A percentile compares a stretch with the other conserved stretches of the same genome.
Evolutionary conservation across 31 red algal species (phyloP).

Genomic region (Porphyra umbilicalis): DNA sequence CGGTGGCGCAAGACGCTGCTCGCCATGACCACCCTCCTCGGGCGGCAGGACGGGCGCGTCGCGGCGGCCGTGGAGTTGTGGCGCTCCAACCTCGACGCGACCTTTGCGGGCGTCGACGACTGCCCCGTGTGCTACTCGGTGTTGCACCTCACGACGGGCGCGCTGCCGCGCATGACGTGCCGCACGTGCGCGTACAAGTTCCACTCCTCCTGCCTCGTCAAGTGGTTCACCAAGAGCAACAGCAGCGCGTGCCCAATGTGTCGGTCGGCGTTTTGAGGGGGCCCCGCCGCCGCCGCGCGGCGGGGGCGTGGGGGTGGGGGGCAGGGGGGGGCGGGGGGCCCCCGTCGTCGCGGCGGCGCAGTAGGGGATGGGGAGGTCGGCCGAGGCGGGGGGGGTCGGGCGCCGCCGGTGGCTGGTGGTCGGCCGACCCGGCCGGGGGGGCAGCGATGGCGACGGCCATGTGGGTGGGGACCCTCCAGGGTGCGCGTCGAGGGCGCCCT

Average conservation of each 20-base stretch:
- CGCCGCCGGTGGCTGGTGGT: too few relatives aligned
- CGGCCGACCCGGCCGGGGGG: too few relatives aligned
- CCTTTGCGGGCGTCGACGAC: constrained; percentile 68
- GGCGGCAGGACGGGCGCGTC: constrained; percentile 53
- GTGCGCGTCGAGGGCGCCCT: too few relatives aligned
- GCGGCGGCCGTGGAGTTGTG: constrained; percentile 73
- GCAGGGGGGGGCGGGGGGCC: background rate
- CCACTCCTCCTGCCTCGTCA: constrained; percentile 77
- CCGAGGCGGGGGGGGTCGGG: too few relatives aligned
- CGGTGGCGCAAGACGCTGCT: constrained; percentile 66
- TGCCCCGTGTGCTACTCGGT: constrained; percentile 97
- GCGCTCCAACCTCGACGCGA: constrained; percentile 60
- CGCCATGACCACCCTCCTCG: constrained; percentile 53
- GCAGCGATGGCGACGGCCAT: too few relatives aligned
- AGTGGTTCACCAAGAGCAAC: constrained; percentile 70
- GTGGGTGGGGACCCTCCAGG: too few relatives aligned
- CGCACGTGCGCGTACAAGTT: constrained; percentile 71
- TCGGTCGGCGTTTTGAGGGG: constrained; percentile 60
- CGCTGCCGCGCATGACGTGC: constrained; percentile 63
- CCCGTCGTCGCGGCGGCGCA: too few relatives aligned
- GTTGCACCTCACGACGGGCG: constrained; percentile 53
- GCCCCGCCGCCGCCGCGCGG: background rate
- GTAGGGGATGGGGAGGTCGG: background rate
- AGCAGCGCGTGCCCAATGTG: constrained; percentile 70
- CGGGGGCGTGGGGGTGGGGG: background rate